Conservation (phyloP, 2,329 filamentous ascomycete genomes). For the Diaporthe sp. region DNA sequence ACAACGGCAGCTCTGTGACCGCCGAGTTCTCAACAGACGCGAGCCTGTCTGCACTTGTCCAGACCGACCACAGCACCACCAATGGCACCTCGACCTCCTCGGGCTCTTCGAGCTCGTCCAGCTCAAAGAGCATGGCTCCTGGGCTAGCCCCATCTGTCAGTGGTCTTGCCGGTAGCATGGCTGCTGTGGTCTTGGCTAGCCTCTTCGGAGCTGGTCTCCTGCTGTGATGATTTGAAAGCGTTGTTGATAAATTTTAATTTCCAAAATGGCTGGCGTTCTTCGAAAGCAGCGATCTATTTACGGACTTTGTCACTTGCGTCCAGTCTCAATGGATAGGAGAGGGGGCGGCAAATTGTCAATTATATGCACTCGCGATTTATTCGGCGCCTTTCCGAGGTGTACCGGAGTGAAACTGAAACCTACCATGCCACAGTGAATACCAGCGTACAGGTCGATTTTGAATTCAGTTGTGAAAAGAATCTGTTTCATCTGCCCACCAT, state of each 20-base stretch:
- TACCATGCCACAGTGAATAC: not conserved
- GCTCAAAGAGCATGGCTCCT: constrained; percentile 32
- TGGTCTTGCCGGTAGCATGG: constrained; percentile 35
- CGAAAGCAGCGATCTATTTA: too few species aligned
- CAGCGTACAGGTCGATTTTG: not conserved
- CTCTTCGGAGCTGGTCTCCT: constrained; percentile 34
- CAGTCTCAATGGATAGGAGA: not conserved
- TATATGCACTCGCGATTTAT: not conserved
- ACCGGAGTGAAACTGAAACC: not conserved
- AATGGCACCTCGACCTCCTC: constrained; percentile 44
- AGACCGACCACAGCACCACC: constrained; percentile 41
- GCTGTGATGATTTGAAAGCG: not conserved
- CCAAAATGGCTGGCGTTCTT: not conserved
- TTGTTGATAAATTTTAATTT: not conserved
- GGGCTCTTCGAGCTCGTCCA: constrained; percentile 36
- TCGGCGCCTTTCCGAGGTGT: not conserved
- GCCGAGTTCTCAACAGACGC: constrained; percentile 49
- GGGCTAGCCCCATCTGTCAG: constrained; percentile 29
- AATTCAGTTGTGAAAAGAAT: too few species aligned
- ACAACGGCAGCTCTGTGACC: constrained; percentile 54
- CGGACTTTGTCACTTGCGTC: too few species aligned
- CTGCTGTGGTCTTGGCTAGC: constrained; percentile 27
- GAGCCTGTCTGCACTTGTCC: constrained; percentile 50
- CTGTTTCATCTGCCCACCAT: too few species aligned
- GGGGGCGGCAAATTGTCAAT: too few species aligned